Evolutionary conservation across 1,284 basidiomycete genomes (phyloP), one percentile per base, ranked within the genome.

Genomic region (Cryptococcus jaspeensis): DNA sequence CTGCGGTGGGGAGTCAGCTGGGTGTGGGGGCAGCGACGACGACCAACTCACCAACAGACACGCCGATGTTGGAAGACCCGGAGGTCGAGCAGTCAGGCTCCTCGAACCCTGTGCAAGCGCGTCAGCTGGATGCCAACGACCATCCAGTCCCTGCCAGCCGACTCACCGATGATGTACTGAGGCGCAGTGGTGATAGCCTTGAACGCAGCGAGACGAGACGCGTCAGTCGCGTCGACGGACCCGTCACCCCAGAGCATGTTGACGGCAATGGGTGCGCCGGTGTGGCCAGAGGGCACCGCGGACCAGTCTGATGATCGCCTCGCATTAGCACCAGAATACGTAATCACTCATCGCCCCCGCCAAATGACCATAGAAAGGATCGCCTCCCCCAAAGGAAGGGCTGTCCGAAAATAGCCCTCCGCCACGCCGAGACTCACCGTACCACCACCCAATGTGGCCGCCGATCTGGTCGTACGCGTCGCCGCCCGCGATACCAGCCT

Each of bases 201-300:
- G 66, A 79, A 79, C 2, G 64, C 57, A 20, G 55, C 47, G 22
- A 75, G 57, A 37, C 77, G 74, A 16, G 58, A 40, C 6, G 70
- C 61, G 55, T 78, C 75, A 25, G 60, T 62, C 22, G 50, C 38
- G 56, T 68, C 69, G 51, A 57, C 61, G 37, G 49, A 46, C 32
- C 74, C 75, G 25, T 23, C 69, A 53, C 77, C 77, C 77, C 77
- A 79, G 8, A 79, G 64, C 69, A 76, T 78, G 47, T 70, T 63
- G 45, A 77, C 63, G 48, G 60, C 60, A 39, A 66, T 61, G 6
- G 66, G 60, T 9, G 58, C 49, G 49, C 66, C 65, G 22, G 59
- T 43, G 50, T 65, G 50, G 51, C 62, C 55, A 41, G 66, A 59
- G 7, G 65, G 65, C 8, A 51, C 57, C 28, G 66, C 53, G 38